Evolutionary conservation across 257 asterid genomes (phyloP), one percentile per base, ranked within the genome.

Genomic region (Primulina huaijiensis): DNA sequence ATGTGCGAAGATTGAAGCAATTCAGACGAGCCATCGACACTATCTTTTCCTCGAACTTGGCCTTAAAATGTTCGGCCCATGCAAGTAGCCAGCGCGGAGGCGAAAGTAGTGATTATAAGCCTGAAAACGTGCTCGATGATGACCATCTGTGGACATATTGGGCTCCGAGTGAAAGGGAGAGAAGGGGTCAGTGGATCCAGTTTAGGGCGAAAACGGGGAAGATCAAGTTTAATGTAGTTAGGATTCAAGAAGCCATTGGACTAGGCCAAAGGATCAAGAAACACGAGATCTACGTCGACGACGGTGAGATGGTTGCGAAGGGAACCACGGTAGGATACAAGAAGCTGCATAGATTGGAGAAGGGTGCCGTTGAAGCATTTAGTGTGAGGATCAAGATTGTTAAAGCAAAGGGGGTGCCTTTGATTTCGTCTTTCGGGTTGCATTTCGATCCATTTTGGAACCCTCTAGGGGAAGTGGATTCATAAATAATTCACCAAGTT

Each of bases 371-470:
- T 70, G 43, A 74, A 68, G 97, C 77, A 60, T 37, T 23, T 30
- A 74, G 78, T 58, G 93, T 90, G 58, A 84, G 43, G 78, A 76
- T 93, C 74, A 82, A 77, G 72, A 79, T 93, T 75, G 76, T 77
- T 35, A 91, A 81, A 67, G 84, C 97, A 62, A 86, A 78, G 75
- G 97, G 87, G 35, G 71, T 71, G 8, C 99, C 97, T 68, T 78
- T 93, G 72, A 82, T 93, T 20, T 93, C 99, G 31, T 90, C 97
- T 3, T 1, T 86, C 6, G 99, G 97, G 35, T 73, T 93, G 60
- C 96, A 93, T 81, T 85, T 86, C 65, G 98, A 92, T 84, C 93
- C 98, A 19, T 85, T 90, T 82, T 92, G 96, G 96, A 75, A 84
- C 40, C 86, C 37, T 27, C 30, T 1, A 27, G 30, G 30, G 30